Evolutionary conservation across 108 stramenopile genomes (phyloP).

Genomic region (Epipyxis sp.): DNA sequence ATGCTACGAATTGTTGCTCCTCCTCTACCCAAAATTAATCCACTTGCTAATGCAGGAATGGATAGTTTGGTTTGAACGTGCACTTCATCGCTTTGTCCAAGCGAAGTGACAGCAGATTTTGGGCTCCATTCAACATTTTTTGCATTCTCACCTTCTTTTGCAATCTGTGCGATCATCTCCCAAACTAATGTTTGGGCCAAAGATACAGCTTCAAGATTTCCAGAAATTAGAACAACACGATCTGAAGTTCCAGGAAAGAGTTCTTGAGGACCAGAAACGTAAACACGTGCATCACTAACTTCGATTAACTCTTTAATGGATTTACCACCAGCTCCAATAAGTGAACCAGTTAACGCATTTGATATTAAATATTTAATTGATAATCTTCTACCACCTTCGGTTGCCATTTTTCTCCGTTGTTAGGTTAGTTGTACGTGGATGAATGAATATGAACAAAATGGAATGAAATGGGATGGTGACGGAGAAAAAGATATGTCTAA

Average conservation of each 20-base stretch:
- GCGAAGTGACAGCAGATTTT: not conserved
- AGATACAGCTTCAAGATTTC: not conserved
- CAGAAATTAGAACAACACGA: not conserved
- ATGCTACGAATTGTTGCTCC: not conserved
- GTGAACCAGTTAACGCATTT: not conserved
- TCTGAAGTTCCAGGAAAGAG: not conserved
- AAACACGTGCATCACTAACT: not conserved
- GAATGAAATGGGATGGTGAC: too few relatives aligned
- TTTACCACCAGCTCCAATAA: slow-evolving; percentile 1
- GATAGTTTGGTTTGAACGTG: not conserved
- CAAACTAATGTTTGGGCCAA: slow-evolving; percentile 10
- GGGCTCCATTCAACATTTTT: not conserved
- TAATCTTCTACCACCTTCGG: not conserved
- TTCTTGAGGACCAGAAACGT: not conserved
- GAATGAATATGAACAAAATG: too few relatives aligned
- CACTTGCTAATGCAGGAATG: not conserved
- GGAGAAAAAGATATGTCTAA: too few relatives aligned
- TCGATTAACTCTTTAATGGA: slow-evolving; percentile 1
- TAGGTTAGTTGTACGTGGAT: too few relatives aligned
- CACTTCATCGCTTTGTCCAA: not conserved
- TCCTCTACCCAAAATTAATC: not conserved
- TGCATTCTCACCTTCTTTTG: not conserved
- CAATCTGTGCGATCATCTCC: slow-evolving; percentile 9
- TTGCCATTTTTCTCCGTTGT: too few relatives aligned
- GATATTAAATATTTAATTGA: not conserved